These are phyloP conservation scores for Laburnicola sp. DNA, from an alignment of 2,329 filamentous ascomycete species.

Conservation along the genomic window DNA sequence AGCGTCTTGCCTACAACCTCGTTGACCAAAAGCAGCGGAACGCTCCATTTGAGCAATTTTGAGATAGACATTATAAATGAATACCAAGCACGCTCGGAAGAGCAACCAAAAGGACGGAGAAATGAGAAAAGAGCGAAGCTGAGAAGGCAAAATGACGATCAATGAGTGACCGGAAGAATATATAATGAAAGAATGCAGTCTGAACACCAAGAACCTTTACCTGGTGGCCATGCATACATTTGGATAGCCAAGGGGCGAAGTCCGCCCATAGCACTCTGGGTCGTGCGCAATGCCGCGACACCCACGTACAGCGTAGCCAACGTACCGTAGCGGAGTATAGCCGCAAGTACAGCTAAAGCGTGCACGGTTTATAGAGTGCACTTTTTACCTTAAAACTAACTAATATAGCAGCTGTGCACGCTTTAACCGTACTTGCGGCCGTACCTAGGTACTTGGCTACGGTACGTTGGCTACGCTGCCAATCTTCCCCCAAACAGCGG, in stretches of 20 bases:
- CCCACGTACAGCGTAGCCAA: background rate
- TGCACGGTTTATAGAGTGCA: no score
- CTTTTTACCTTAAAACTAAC: no score
- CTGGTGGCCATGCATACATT: background rate
- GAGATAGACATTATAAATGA: constrained; percentile 9
- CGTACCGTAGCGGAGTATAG: no score
- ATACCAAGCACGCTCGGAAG: background rate
- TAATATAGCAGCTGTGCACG: no score
- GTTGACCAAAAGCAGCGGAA: constrained; percentile 15
- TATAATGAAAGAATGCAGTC: background rate
- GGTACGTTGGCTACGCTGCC: no score
- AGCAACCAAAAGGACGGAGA: background rate
- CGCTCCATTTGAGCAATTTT: constrained; percentile 2
- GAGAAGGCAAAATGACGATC: background rate
- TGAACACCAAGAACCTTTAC: background rate
- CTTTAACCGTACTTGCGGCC: no score
- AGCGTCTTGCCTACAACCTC: constrained; percentile 10
- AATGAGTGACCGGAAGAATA: background rate
- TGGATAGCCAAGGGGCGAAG: background rate
- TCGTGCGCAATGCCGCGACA: background rate
- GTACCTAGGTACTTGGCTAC: no score
- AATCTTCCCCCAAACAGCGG: background rate
- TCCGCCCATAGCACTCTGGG: background rate
- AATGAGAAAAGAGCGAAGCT: background rate
- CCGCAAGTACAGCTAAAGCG: no score